Conservation (phyloP, 768 basidiomycete genomes). For the Porphyrellus cyaneotinctus region DNA sequence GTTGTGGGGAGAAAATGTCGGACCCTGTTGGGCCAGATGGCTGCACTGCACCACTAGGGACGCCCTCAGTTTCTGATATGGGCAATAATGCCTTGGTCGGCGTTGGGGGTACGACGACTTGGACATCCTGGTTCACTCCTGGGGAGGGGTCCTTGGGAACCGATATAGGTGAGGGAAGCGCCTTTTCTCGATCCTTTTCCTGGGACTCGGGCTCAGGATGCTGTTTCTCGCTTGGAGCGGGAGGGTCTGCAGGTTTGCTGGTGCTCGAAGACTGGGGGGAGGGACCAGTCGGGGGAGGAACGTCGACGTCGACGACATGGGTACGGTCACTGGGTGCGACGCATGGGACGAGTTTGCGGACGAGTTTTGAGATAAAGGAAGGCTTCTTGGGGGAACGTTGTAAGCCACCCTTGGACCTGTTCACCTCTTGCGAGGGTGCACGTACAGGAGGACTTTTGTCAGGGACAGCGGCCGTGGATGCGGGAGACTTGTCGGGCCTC, state of each 20-base stretch:
- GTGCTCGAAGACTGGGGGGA: conserved; percentile 16
- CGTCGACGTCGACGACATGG: conserved; percentile 43
- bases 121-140: conserved; percentile 27
- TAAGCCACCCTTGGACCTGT: conserved; percentile 34
- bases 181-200: conserved; percentile 37
- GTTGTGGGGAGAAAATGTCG: conserved; percentile 30
- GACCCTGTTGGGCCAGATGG: conserved; percentile 77
- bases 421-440: conserved; percentile 32
- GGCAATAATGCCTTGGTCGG: conserved; percentile 47
- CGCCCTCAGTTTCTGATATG: conserved; percentile 75
- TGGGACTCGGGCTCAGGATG: conserved; percentile 20
- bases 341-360: conserved; percentile 65
- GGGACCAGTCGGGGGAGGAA: conserved; percentile 19
- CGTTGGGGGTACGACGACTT: conserved; percentile 45
- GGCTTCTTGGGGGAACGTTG: conserved; percentile 38
- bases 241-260: conserved; percentile 20
- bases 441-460: conserved; percentile 32
- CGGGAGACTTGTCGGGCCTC: conserved; percentile 18
- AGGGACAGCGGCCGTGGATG: conserved; percentile 15
- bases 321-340: conserved; percentile 47
- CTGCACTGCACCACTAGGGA: conserved; percentile 90
- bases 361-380: conserved; percentile 56
- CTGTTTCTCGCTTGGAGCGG: conserved; percentile 30
- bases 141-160: conserved; percentile 21
- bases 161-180: conserved; percentile 22